Evolutionary conservation across 2,329 filamentous ascomycete genomes (phyloP), one percentile per base, ranked within the genome.

Genomic region (Orbilia blumenaviensis): DNA sequence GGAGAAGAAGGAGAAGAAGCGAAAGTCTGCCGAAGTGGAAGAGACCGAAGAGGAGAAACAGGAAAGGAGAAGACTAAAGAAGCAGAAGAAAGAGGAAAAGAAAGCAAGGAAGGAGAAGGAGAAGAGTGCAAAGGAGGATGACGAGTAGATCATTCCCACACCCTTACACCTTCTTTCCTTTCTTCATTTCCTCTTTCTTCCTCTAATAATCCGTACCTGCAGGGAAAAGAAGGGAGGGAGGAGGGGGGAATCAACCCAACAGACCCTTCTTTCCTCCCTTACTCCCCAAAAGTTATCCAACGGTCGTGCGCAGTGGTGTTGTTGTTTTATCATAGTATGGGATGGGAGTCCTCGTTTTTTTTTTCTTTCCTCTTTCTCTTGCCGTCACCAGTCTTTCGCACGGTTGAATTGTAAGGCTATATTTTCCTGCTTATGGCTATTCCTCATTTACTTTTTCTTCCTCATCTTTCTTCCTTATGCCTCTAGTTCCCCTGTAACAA

Each of bases 1-100:
- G 56, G 85, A 84, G 52, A 84, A 85, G 42, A 85, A 84, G 80
- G 88, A 61, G 87, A 88, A 80, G 88, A 89, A 61, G 84, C 85
- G 80, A 84, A 91, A 88, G 83, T 79, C 86, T 83, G 27, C 79
- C 82, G 52, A 85, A 84, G 80, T 84, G 84, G 82, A 83, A 81
- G 75, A 84, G 83, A 46, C 85, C 86, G 84, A 84, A 82, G 86
- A 86, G 83, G 86, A 86, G 82, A 85, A 86, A 79, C 86, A 86
- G 81, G 86, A 87, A 80, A 85, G 86, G 77, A 86, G 85, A 82
- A 85, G 86, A 80, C 87, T 89, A 84, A 89, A 90, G 85, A 93
- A 93, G 87, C 95, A 92, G 86, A 88, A 90, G 81, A 92, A 92
- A 85, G 89, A 93, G 87, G 90, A 92, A 82, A 90, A 92, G 36